A percentile compares a stretch with the other conserved stretches of the same genome.
phyloP scores from a whole-genome alignment of 768 basidiomycete genomes.

The Tulasnella sp. region DNA sequence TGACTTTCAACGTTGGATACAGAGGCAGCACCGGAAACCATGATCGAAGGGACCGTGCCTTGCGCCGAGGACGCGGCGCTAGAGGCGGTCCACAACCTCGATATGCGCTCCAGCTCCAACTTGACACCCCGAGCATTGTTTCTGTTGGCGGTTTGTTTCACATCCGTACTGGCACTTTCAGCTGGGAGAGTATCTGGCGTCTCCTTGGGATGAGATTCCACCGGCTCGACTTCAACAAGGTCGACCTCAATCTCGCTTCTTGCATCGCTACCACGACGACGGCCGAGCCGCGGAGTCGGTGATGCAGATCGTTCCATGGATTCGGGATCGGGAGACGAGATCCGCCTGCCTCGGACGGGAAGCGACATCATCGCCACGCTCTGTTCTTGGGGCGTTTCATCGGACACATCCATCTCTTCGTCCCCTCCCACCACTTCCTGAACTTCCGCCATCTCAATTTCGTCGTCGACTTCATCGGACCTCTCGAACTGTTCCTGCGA shows the following conservation, averaged over 20 bases:
- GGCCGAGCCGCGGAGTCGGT: not conserved
- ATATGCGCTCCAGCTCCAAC: conserved; percentile 39
- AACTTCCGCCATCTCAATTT: not conserved
- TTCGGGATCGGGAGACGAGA: not conserved
- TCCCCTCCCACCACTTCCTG: conserved; percentile 31
- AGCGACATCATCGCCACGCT: not conserved
- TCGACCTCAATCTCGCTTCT: not conserved
- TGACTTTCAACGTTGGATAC: conserved; percentile 44
- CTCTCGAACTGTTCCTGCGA: conserved; percentile 2
- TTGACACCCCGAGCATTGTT: conserved; percentile 35
- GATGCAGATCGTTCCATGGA: not conserved
- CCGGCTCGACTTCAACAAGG: not conserved
- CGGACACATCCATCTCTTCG: conserved; percentile 29
- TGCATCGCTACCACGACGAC: not conserved
- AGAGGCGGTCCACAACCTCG: conserved; percentile 31
- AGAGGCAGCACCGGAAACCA: conserved; percentile 1
- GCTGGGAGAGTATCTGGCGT: not conserved
- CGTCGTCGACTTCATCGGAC: conserved; percentile 5
- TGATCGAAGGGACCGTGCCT: not conserved
- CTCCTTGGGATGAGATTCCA: not conserved
- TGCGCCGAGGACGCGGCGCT: not conserved
- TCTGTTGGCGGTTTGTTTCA: conserved; percentile 30
- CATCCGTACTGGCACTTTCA: not conserved
- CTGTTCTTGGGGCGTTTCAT: conserved; percentile 9
- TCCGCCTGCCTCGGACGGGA: not conserved